Base-by-base conservation (phyloP, 75 land plant genomes). In the Chamaecyparis obtusa region DNA sequence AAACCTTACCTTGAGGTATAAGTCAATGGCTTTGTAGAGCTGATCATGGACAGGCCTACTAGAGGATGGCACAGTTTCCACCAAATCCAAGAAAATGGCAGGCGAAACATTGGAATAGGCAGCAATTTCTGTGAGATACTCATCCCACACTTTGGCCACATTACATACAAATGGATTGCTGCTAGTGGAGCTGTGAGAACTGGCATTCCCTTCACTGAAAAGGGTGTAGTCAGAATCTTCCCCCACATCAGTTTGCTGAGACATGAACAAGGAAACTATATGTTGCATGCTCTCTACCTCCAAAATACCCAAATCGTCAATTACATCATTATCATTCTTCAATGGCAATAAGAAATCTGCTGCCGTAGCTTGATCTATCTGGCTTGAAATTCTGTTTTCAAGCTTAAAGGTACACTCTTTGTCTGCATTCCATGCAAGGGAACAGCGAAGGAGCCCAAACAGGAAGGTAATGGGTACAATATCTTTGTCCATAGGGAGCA, bases 201-300 rank as follows among this genome's bases (percentile, higher is more conserved):
- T 33, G 15, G 55, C 30, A 27, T 13, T 83, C 5, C 85, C 39
- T 33, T 51, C 56, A 51, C 37, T 51, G 10, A 55, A 84, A 51
- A 55, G 14, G 30, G 85, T 44, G 49, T 51, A 46, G 14, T 51
- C 21, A 3, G 37, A 54, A 21, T 84, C 64, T 30, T 84, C 85
- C 37, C 83, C 30, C 32, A 81, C 48, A 55, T 55, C 49, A 21
- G 41, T n/a, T 54, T 84, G 85, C 64, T 87, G 89, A 41, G 91
- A 71, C 80, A 91, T 83, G 69, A 90, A 91, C 33, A 64, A n/a
- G 21, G 84, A 86, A n/a, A 90, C 86, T 49, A 90, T 90, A 35
- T 83, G 91, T n/a, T 87, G 84, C 91, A 90, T 90, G 81, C 89
- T 85, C 27, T 90, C 88, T 10, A 90, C 48, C 72, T 90, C 90